Evolutionary conservation across 805 yeast species (phyloP), one percentile per base, ranked within the genome.

Genomic region (Naumovozyma dairenensis): DNA sequence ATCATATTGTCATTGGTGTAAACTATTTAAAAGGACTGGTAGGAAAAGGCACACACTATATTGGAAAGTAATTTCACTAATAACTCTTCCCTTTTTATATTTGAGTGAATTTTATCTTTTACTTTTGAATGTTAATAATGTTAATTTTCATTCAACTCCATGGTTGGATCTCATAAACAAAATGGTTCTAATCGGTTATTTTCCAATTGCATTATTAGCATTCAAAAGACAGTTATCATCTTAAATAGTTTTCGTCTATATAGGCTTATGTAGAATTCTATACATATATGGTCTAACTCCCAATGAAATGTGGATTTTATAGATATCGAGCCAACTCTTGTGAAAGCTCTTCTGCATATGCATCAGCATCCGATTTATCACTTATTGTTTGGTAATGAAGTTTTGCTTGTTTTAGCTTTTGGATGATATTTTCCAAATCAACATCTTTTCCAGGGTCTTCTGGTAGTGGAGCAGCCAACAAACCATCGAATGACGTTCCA

Each of bases 41-140:
- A 18, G 5, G 2, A 36, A 30, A 13, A 39, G 39, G 18, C 43
- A 28, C 26, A 35, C 49, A 15, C 9, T 34, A 4, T 17, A 43
- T 9, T 42, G 46, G 48, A 51, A 40, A 25, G 4, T 50, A 2
- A 45, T 50, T 30, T 37, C 51, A 5, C 46, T 35, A 19, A 15
- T 45, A 4, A 26, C 41, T 33, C 27, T 45, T 29, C 62, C 62
- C 5, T 13, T 42, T 10, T 30, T 55, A 21, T 53, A 54, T 29
- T 16, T 48, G 9, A 53, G 60, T 37, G 60, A 57, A 33, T 52
- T 52, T 34, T 49, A 48, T 29, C 34, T 57, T 21, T 37, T 57
- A 4, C 35, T 55, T 15, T 34, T 57, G 17, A 54, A 54, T 29
- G 34, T 46, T 4, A 51, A 49, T 31, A 44, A 38, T 33, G 48